Evolutionary conservation across 2,329 filamentous ascomycete species (phyloP).

Genomic region (Blastomyces gilchristii): DNA sequence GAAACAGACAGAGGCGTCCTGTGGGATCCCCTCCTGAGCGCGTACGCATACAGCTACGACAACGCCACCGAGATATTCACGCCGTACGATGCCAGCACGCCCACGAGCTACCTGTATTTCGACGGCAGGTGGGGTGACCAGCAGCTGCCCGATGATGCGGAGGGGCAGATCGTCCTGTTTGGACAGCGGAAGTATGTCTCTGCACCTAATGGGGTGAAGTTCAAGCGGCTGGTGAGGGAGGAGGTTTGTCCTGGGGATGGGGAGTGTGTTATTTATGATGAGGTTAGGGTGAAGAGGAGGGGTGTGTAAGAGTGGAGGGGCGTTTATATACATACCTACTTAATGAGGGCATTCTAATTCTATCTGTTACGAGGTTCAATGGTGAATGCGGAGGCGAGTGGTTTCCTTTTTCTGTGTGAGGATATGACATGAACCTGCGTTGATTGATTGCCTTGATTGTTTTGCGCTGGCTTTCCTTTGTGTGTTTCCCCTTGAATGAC

Average conservation of each 20-base stretch:
- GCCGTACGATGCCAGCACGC: constrained; percentile 37
- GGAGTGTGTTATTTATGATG: constrained; percentile 36
- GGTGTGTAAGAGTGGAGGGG: constrained; percentile 1
- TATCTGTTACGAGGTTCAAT: too few species aligned
- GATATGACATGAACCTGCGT: too few species aligned
- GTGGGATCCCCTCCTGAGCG: constrained; percentile 51
- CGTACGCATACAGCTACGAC: constrained; percentile 49
- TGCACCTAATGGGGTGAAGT: constrained; percentile 52
- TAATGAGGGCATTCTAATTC: too few species aligned
- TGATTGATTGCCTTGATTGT: too few species aligned
- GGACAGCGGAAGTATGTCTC: constrained; percentile 46
- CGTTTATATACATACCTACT: neutral
- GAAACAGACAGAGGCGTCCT: constrained; percentile 45
- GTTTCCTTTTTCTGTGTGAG: too few species aligned
- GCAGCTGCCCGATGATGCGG: constrained; percentile 43
- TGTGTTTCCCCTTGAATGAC: too few species aligned
- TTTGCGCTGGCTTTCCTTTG: too few species aligned
- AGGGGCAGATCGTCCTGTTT: constrained; percentile 33
- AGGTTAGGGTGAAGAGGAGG: constrained; percentile 16
- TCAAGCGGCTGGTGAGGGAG: constrained; percentile 48
- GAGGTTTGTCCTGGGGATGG: constrained; percentile 47
- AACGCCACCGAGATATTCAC: constrained; percentile 34
- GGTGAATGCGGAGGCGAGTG: too few species aligned
- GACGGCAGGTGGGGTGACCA: constrained; percentile 54
- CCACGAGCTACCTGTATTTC: constrained; percentile 48